phyloP scores from a whole-genome alignment of 2,329 filamentous ascomycete species.

The Neofusicoccum cordaticola region DNA sequence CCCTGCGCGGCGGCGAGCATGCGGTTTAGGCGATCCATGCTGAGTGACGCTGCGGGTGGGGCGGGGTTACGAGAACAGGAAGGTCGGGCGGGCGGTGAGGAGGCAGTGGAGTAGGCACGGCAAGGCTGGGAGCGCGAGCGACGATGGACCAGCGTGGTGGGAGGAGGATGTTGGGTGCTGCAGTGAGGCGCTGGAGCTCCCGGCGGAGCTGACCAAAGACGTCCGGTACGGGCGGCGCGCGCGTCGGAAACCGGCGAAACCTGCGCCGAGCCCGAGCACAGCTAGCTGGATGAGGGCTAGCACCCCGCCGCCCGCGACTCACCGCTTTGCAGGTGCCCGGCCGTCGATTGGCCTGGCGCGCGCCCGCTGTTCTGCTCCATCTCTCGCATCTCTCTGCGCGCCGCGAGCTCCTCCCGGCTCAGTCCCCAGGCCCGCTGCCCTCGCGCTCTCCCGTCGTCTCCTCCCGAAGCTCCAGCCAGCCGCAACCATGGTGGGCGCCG shows the following conservation, averaged over 20 bases:
- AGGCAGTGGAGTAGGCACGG: neutral
- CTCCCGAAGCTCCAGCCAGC: neutral
- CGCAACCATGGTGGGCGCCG: slow-evolving; percentile 19
- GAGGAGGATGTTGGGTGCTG: neutral
- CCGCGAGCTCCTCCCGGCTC: neutral
- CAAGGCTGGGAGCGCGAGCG: neutral
- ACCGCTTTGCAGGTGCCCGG: neutral
- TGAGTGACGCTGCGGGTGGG: slow-evolving; percentile 15
- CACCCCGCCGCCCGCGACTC: neutral
- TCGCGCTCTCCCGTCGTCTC: neutral
- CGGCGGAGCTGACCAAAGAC: slow-evolving; percentile 6
- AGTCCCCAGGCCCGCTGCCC: neutral
- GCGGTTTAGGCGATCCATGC: slow-evolving; percentile 88
- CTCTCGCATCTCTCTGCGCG: neutral
- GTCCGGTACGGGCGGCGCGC: neutral
- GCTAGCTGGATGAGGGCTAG: too few relatives aligned
- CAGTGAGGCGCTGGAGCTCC: slow-evolving; percentile 13
- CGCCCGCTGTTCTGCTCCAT: neutral
- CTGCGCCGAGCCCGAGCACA: neutral
- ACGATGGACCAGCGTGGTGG: neutral
- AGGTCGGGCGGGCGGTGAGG: slow-evolving; percentile 3
- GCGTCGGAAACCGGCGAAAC: slow-evolving; percentile 9
- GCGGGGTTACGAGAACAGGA: slow-evolving; percentile 1
- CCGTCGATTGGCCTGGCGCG: neutral
- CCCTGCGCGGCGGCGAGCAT: slow-evolving; percentile 74